Percentiles rank a stretch among this genome's conserved stretches.
Evolutionary conservation across 2,329 filamentous ascomycete species (phyloP).

Genomic region (Akanthomyces lecanii): DNA sequence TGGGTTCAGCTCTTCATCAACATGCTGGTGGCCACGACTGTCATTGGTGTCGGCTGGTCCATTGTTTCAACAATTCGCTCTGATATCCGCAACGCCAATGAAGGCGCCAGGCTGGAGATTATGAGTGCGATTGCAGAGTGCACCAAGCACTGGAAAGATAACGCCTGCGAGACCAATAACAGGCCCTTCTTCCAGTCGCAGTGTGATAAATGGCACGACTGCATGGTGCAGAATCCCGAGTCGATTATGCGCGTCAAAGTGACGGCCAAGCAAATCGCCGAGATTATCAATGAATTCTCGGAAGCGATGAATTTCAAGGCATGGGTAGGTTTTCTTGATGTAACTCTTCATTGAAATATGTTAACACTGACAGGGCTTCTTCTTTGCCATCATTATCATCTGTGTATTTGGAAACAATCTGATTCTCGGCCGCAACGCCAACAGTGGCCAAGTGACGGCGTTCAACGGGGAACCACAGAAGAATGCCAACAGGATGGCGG

Average conservation of each 20-base stretch:
- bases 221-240: conserved; percentile 80
- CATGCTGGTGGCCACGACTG: conserved; percentile 50
- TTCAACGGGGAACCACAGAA: conserved; percentile 24
- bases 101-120: conserved; percentile 63
- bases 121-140: conserved; percentile 71
- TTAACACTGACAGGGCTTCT: conserved; percentile 41
- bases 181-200: conserved; percentile 68
- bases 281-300: conserved; percentile 91
- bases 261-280: conserved; percentile 80
- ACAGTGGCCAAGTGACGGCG: conserved; percentile 21
- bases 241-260: conserved; percentile 75
- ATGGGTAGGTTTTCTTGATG: conserved; percentile 42
- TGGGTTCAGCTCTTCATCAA: conserved; percentile 63
- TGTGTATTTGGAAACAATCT: conserved; percentile 50
- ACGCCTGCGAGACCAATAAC: conserved; percentile 63
- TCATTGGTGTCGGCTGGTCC: conserved; percentile 64
- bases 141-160: conserved; percentile 66
- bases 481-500: conserved; percentile 23
- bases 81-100: conserved; percentile 70
- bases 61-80: conserved; percentile 66
- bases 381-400: conserved; percentile 45
- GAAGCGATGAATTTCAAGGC: conserved; percentile 84
- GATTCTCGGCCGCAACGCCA: conserved; percentile 36
- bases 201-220: conserved; percentile 79
- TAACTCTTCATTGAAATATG: neutral